A percentile compares a stretch with the other conserved stretches of the same genome.
phyloP scores from a whole-genome alignment of 345 rosid genomes.

The Mallotus nudiflorus region DNA sequence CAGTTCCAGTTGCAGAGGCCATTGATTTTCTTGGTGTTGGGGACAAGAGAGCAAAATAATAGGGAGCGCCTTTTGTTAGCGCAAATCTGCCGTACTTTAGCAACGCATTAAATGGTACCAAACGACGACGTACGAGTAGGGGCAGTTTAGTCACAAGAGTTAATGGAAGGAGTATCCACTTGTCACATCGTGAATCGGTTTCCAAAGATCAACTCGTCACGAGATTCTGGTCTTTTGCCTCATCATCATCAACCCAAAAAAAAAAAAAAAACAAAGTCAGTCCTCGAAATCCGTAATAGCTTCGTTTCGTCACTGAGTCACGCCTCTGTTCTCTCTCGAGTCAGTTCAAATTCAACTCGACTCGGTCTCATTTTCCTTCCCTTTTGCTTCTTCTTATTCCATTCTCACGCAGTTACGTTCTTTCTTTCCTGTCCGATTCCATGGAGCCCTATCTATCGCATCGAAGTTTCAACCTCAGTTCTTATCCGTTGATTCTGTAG shows the following conservation, averaged over 20 bases:
- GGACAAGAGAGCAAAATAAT: not conserved
- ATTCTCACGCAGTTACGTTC: too few species aligned
- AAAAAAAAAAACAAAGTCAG: not conserved
- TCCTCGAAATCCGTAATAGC: not conserved
- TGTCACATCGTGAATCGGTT: constrained; percentile 23
- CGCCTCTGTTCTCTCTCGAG: not conserved
- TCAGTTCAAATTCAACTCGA: constrained; percentile 1
- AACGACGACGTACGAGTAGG: not conserved
- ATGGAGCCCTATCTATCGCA: constrained; percentile 22
- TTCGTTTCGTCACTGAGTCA: too few species aligned
- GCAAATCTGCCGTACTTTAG: too few species aligned
- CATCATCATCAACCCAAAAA: not conserved
- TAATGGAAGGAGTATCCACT: not conserved
- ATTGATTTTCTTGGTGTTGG: constrained; percentile 13
- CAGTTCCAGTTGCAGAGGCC: constrained; percentile 36
- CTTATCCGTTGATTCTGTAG: constrained; percentile 24
- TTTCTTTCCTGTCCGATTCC: too few species aligned
- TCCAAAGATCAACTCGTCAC: constrained; percentile 24
- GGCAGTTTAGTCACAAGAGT: not conserved
- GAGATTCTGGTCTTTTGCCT: constrained; percentile 11
- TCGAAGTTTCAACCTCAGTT: not conserved
- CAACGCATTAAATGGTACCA: too few species aligned
- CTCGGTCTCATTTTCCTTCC: not conserved
- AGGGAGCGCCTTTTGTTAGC: too few species aligned
- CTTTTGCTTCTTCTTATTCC: not conserved